Base-by-base conservation (phyloP, 148 eudicot species). In the Heliamphora exappendiculata region DNA sequence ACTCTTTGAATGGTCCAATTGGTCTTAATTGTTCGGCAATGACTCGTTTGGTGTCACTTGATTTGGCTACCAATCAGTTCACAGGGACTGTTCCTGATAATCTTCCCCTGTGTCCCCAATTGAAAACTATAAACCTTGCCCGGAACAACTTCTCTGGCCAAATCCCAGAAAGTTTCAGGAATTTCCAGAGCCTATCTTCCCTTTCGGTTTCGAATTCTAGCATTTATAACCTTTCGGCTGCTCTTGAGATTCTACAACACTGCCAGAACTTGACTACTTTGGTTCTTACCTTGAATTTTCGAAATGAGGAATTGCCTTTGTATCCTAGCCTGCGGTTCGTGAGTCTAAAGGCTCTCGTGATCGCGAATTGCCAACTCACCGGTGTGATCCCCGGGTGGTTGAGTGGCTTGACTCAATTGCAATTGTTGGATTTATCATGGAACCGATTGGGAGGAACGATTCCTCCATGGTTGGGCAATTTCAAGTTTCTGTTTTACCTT, bases 341-440 rank as follows among this genome's bases (percentile, higher is more conserved):
- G 37, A 55, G 19, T 19, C 77, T 82, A 20, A 58, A 72, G 44
- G 75, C 67, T 72, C 78, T 82, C 22, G 69, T 79, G 24, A 59
- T 82, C 41, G 80, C 82, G 14, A 76, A 72, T 41, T 82, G 82
- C 69, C 33, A 44, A 33, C 85, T 82, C 73, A 79, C 75, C 8
- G 85, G 85, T 65, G 58, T 28, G 12, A n/a, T 82, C 39, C 85
- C 85, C 31, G 42, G 20, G 36, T 82, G 82, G 85, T 53, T 82
- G 70, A 76, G 29, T 17, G 59, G 80, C 26, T 79, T 55, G 33
- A 57, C 37, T 44, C 20, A 79, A 10, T 65, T 79, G 73, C 82
- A 82, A 45, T 47, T 82, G 73, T 79, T 82, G 77, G 85, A 82
- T 79, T 73, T 82, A 39, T 82, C 85, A 11, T 79, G 82, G 85